phyloP scores from a whole-genome alignment of 306 rosid genomes.

The Pueraria montana region DNA sequence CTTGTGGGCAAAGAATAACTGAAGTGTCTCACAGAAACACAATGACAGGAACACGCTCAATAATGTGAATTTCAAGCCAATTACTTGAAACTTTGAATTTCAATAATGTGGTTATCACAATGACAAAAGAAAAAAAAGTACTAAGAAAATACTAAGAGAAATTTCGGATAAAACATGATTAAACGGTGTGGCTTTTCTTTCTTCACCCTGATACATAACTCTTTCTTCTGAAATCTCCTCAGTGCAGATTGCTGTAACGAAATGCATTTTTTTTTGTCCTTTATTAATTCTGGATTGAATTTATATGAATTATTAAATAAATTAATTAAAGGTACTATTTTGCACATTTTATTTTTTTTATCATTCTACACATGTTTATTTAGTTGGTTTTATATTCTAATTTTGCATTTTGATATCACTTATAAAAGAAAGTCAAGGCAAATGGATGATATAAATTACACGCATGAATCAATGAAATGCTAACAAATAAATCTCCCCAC shows the following conservation, averaged over 20 bases:
- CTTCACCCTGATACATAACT: background rate
- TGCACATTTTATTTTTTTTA: background rate
- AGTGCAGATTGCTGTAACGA: background rate
- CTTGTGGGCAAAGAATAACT: slow-evolving; percentile 30
- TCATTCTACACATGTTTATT: background rate
- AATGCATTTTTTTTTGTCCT: too few species aligned
- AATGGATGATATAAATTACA: background rate
- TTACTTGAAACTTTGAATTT: background rate
- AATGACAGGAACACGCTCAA: background rate
- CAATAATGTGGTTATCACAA: background rate
- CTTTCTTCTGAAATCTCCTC: background rate
- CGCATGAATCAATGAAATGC: slow-evolving; percentile 4
- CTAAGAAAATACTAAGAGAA: background rate
- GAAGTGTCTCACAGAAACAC: slow-evolving; percentile 35
- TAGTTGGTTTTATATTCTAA: background rate
- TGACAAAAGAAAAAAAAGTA: background rate
- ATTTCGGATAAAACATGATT: background rate
- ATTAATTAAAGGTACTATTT: background rate
- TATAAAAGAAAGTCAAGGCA: background rate
- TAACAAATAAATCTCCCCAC: too few species aligned
- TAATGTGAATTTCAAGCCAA: background rate
- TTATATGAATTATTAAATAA: background rate
- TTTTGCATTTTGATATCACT: background rate
- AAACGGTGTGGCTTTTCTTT: background rate
- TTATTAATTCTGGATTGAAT: background rate